Conservation (phyloP, 2,329 filamentous ascomycete species). For the Cryphonectria nitschkei region DNA sequence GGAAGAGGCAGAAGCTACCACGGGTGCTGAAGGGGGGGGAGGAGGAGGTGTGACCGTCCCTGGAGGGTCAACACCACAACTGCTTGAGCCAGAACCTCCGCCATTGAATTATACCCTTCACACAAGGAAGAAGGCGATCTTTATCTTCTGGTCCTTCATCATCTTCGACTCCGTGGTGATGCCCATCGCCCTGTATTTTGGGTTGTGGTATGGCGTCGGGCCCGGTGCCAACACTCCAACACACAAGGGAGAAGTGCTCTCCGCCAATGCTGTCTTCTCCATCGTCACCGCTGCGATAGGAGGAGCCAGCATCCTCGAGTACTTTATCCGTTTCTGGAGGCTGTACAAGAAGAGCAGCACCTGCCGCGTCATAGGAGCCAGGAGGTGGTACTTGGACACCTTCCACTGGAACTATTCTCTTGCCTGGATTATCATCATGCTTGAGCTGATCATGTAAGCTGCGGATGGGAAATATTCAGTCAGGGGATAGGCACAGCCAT, state of each 20-base stretch:
- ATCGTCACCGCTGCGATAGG: conserved; percentile 58
- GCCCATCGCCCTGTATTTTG: conserved; percentile 58
- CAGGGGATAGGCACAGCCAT: not conserved
- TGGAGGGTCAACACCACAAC: conserved; percentile 16
- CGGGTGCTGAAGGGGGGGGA: not conserved
- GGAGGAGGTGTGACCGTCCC: conserved; percentile 3
- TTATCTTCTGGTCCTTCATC: conserved; percentile 50
- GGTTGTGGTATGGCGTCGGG: conserved; percentile 46
- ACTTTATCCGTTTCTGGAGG: conserved; percentile 55
- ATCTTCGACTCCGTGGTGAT: conserved; percentile 53
- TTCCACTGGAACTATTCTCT: conserved; percentile 61
- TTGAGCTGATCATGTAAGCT: conserved; percentile 54
- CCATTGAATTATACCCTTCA: conserved; percentile 42
- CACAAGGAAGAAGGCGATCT: conserved; percentile 47
- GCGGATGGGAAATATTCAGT: not conserved
- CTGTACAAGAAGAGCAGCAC: conserved; percentile 55
- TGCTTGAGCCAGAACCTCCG: conserved; percentile 28
- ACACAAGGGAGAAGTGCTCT: conserved; percentile 38
- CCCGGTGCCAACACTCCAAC: conserved; percentile 40
- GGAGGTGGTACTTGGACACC: conserved; percentile 50
- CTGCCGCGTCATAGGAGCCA: conserved; percentile 48
- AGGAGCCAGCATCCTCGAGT: conserved; percentile 57
- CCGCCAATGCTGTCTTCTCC: conserved; percentile 47
- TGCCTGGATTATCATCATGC: conserved; percentile 59
- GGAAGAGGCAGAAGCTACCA: conserved; percentile 6